Conservation (phyloP, 2,329 filamentous ascomycete species). For the Escovopsis weberi region DNA sequence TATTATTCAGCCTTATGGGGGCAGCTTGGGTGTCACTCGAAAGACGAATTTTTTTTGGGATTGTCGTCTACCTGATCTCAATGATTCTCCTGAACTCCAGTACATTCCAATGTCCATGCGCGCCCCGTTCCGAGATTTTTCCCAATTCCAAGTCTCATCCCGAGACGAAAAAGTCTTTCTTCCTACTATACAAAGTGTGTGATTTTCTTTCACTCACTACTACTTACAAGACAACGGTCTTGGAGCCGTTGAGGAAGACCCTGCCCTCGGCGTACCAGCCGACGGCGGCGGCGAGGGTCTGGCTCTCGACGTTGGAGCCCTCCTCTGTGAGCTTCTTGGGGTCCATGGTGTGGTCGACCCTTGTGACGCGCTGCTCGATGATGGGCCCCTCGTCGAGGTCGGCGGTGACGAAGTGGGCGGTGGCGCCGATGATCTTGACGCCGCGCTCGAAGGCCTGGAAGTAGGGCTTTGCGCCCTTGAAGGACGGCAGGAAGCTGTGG, state of each 20-base stretch:
- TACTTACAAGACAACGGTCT: constrained; percentile 60
- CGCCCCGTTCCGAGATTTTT: too few relatives aligned
- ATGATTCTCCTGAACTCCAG: too few relatives aligned
- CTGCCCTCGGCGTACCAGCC: constrained; percentile 71
- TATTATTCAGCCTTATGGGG: too few relatives aligned
- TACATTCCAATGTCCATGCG: too few relatives aligned
- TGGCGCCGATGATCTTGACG: constrained; percentile 80
- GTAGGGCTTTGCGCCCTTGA: constrained; percentile 82
- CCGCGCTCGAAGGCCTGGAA: constrained; percentile 77
- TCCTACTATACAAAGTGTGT: too few relatives aligned
- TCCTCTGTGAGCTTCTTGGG: constrained; percentile 65
- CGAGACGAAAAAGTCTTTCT: too few relatives aligned
- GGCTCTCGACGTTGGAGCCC: constrained; percentile 72
- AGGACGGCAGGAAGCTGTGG: constrained; percentile 72
- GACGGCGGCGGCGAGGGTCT: constrained; percentile 66
- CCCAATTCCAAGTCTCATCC: too few relatives aligned
- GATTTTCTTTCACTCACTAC: not conserved
- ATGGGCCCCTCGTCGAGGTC: constrained; percentile 79
- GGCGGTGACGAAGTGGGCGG: constrained; percentile 73
- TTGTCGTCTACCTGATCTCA: too few relatives aligned
- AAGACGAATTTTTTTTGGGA: too few relatives aligned
- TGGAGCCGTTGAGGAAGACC: constrained; percentile 63
- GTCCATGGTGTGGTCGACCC: constrained; percentile 64
- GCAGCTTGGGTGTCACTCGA: too few relatives aligned
- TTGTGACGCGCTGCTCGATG: constrained; percentile 68